Base-by-base conservation (phyloP, 768 basidiomycete genomes). In the Kwoniella botswanensis region DNA sequence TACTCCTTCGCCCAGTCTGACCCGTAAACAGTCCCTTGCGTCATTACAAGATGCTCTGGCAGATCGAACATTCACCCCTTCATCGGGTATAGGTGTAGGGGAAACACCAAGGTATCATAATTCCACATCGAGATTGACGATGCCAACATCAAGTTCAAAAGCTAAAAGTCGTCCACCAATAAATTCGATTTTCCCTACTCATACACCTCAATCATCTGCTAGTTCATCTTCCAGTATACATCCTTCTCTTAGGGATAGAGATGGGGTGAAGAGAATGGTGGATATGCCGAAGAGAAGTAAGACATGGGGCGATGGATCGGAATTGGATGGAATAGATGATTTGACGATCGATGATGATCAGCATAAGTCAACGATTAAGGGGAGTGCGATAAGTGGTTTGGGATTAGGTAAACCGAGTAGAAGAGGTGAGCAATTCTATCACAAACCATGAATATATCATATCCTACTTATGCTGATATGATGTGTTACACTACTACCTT, bases 291-390 rank as follows among this genome's bases (percentile, higher is more conserved):
- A 54, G 13, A 13, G 65, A 59, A 60, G 22, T n/a, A 67, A 73
- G 70, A 62, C 66, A 4, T 85, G 82, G 68, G 85, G 85, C 1
- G 85, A 85, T 71, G 94, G 94, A 15, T 94, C 93, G 11, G 94
- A 96, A 82, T 85, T 97, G 63, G 94, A 97, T 77, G 89, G 83
- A 3, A 88, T 97, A 68, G 94, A 95, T 29, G 94, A 97, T 82
- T 87, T 96, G 53, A 90, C 90, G 7, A 92, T 93, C 11, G 91
- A 94, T 78, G 87, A 92, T 58, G 93, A 94, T 92, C 93, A 22
- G 90, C 93, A 57, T 55, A 59, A 61, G 21, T 53, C 24, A 10
- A 53, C 35, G 13, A 54, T 52, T 10, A 55, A 55, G 29, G 65
- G 53, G 26, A 63, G 24, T 53, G 21, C 46, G 46, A 41, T 63